Percentiles rank a stretch among this genome's conserved stretches.
phyloP scores from a whole-genome alignment of 352 stramenopile genomes.

The Pythium utonaiense region DNA sequence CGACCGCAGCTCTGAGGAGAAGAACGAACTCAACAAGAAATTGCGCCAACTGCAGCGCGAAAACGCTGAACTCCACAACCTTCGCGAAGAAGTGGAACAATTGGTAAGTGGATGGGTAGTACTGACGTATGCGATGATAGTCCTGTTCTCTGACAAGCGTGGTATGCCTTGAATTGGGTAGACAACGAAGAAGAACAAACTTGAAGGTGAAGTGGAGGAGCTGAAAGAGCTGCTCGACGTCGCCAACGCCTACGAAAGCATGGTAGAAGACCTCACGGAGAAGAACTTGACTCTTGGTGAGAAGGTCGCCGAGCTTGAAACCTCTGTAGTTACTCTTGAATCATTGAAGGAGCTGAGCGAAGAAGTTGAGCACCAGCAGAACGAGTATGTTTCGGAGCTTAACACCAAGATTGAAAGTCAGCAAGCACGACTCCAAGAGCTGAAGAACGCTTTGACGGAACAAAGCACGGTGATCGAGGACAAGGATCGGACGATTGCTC shows the following conservation, averaged over 20 bases:
- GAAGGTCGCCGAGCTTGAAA: conserved; percentile 72
- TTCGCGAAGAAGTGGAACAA: conserved; percentile 73
- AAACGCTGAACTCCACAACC: conserved; percentile 52
- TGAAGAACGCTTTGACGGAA: conserved; percentile 49
- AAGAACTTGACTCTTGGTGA: conserved; percentile 86
- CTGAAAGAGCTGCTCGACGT: conserved; percentile 86
- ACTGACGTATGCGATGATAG: not conserved
- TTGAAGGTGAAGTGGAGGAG: conserved; percentile 73
- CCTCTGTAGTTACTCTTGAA: conserved; percentile 69
- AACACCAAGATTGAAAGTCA: conserved; percentile 64
- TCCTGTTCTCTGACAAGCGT: not conserved
- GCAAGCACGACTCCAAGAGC: conserved; percentile 44
- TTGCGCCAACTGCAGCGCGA: conserved; percentile 72
- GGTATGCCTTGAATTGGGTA: conserved; percentile 14
- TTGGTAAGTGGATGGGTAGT: conserved; percentile 43
- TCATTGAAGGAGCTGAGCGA: conserved; percentile 81
- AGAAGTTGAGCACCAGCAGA: conserved; percentile 88
- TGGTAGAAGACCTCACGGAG: conserved; percentile 87
- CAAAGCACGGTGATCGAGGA: conserved; percentile 68
- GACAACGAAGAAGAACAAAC: conserved; percentile 47
- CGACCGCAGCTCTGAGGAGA: conserved; percentile 73
- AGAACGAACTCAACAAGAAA: conserved; percentile 78
- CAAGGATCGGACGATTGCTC: conserved; percentile 73
- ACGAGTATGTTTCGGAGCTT: conserved; percentile 77
- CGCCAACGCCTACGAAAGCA: conserved; percentile 83